Evolutionary conservation across 441 rosid species (phyloP), one percentile per base, ranked within the genome.

Genomic region (Omphalea diandra): DNA sequence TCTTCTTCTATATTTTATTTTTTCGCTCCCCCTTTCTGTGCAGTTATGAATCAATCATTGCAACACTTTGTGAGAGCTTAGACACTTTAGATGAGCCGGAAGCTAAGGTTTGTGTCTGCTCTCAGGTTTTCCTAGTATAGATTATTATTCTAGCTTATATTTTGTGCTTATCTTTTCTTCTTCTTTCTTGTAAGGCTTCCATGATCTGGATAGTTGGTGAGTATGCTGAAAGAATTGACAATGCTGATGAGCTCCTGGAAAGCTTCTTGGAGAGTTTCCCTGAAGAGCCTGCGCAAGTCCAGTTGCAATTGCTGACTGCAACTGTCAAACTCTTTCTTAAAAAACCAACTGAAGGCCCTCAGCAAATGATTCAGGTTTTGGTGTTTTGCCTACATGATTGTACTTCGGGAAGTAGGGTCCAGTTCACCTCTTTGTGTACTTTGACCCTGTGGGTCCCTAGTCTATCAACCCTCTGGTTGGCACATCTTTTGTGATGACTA

Each of bases 131-230:
- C 53, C 55, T 31, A 32, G 63, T 71, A 53, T 49, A 15, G 44
- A 27, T 59, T 44, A 49, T 38, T 35, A 43, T 63, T 65, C 18
- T 27, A 46, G 71, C 56, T 74, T 52, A 71, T 65, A 38, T 49
- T 33, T 65, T 67, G 7, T 43, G 29, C 73, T 63, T 11, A 40
- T 31, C 15, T 52, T 50, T 40, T 71, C 69, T 79, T 72, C 41
- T 10, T 63, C 43, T 60, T 17, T 69, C 53, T 62, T 70, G 46
- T 12, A 78, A 94, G 99, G 96, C 99, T 58, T 93, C 99, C 65
- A 95, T 95, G 99, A 93, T 95, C 77, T 95, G 99, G 99, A 95
- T 95, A 76, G 90, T 95, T 81, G 99, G 99, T 67, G 99, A 95
- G 80, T 95, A 95, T 83, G 99, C 98, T 12, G 99, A 95, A 83